Base-by-base conservation (phyloP, 257 asterid genomes). In the Gentiana dahurica region DNA sequence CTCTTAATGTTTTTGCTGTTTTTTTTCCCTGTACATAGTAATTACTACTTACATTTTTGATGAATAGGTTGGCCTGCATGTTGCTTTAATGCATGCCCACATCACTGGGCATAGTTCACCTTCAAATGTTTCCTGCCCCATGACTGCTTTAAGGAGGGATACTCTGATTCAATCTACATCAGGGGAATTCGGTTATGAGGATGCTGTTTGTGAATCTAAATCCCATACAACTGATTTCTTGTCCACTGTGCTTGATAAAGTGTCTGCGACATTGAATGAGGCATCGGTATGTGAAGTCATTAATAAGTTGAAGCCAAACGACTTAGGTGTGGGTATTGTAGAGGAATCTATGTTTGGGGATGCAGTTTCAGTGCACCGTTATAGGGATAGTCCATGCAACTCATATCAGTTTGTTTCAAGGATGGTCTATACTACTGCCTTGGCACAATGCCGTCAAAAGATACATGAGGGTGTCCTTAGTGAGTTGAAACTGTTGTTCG, bases 251-350 rank as follows among this genome's bases (percentile, higher is more conserved):
- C 83, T 89, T 71, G 72, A 72, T 73, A 83, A 76, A 44, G 70
- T 83, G 71, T 73, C 82, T 12, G 49, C 67, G 52, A 81, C 82
- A 70, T 68, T 67, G 51, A 69, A 68, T 60, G 78, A 76, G 69
- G 61, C 58, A 61, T 38, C 67, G 55, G 49, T 50, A 54, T 49
- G 46, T 70, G 72, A 72, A 52, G 73, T 68, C 71, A 54, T 54
- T 60, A 75, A 79, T 74, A 93, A 76, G 71, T 59, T 88, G 74
- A 77, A 73, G 59, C 97, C 95, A 43, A 63, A 75, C 65, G 68
- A 70, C 63, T 71, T 68, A 51, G 71, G 64, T 60, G 73, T 73
- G 62, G 8, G 46, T 41, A 52, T 59, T 65, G n/a, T 57, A 33
- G 80, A 71, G 68, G 63, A 43, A 58, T 41, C 46, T 41, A 41